These are phyloP conservation scores for Pleurotus tuber-regium DNA, from an alignment of 768 basidiomycete genomes.

Conservation along the genomic window DNA sequence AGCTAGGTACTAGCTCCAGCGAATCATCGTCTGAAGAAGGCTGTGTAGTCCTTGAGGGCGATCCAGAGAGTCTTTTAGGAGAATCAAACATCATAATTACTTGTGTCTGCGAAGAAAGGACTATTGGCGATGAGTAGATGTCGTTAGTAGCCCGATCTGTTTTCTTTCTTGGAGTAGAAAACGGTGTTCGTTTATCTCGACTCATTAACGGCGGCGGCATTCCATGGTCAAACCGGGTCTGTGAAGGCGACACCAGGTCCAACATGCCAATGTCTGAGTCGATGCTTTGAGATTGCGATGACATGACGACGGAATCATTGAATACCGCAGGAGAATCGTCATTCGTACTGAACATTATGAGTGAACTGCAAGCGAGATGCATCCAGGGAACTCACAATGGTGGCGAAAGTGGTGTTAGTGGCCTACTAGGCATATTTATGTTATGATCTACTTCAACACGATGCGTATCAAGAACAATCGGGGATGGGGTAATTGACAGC, in stretches of 20 bases:
- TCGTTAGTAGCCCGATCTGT: not conserved
- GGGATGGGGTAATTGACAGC: too few species aligned
- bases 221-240: slow-evolving; percentile 11
- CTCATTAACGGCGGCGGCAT: too few species aligned
- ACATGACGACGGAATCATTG: slow-evolving; percentile 7
- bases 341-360: not conserved
- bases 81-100: slow-evolving; percentile 16
- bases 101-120: slow-evolving; percentile 8
- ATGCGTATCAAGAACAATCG: too few species aligned
- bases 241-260: slow-evolving; percentile 12
- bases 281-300: slow-evolving; percentile 12
- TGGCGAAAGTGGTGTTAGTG: not conserved
- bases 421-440: too few species aligned
- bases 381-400: not conserved
- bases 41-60: slow-evolving; percentile 1
- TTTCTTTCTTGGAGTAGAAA: not conserved
- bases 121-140: not conserved
- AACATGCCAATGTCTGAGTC: not conserved
- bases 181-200: too few species aligned
- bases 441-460: too few species aligned
- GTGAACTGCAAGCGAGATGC: not conserved
- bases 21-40: slow-evolving; percentile 5
- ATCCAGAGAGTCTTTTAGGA: slow-evolving; percentile 13
- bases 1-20: slow-evolving; percentile 39
- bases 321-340: not conserved